phyloP scores from a whole-genome alignment of 352 stramenopile species.

The Phytophthora meadii region DNA sequence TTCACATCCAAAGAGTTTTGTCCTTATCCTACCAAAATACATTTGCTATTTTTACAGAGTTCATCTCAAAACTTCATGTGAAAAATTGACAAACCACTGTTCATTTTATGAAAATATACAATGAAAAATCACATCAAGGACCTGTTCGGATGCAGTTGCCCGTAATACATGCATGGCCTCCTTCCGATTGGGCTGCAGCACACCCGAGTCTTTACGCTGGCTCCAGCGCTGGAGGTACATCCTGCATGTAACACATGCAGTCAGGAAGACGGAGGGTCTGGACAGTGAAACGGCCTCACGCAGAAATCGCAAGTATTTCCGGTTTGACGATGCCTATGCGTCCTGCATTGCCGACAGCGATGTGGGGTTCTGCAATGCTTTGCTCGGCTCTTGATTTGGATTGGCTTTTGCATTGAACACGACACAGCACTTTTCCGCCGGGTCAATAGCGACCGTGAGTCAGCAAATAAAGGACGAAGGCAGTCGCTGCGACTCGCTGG shows the following conservation, averaged over 20 bases:
- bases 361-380: too few species aligned
- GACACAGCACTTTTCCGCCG: conserved; percentile 9
- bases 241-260: too few species aligned
- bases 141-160: background rate
- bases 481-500: background rate
- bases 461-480: conserved; percentile 9
- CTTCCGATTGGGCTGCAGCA: background rate
- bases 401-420: background rate
- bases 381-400: too few species aligned
- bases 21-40: conserved; percentile 22
- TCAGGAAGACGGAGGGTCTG: background rate
- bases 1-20: conserved; percentile 8
- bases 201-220: too few species aligned
- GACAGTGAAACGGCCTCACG: conserved; percentile 1
- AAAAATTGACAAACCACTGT: background rate
- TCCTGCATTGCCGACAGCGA: too few species aligned
- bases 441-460: conserved; percentile 11
- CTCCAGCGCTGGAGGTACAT: too few species aligned
- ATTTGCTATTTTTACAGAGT: conserved; percentile 25
- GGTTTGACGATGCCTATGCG: background rate
- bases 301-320: too few species aligned
- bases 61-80: background rate
- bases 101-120: background rate
- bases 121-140: background rate
- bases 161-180: background rate